Percentiles rank a stretch among this genome's conserved stretches.
Evolutionary conservation across 352 stramenopile species (phyloP).

Genomic region (Stephanocyclus meneghinianus): DNA sequence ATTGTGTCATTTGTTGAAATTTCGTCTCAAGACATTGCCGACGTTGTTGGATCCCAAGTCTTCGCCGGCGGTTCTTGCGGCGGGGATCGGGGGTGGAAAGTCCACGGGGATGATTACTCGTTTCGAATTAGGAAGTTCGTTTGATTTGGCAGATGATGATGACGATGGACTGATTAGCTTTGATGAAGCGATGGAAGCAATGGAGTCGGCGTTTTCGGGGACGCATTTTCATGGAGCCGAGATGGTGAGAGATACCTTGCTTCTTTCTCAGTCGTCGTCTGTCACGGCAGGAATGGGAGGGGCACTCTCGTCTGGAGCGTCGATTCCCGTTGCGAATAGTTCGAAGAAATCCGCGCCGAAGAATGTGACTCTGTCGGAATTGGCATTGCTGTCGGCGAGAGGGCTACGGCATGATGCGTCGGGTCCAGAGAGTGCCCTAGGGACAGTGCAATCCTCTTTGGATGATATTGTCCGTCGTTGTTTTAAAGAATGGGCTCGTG

Average conservation of each 20-base stretch:
- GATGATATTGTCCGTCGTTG: slow-evolving; percentile 74
- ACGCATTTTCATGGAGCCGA: slow-evolving; percentile 78
- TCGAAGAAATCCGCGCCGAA: slow-evolving; percentile 13
- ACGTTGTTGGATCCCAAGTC: slow-evolving; percentile 73
- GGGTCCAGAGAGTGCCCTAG: slow-evolving; percentile 70
- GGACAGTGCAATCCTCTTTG: slow-evolving; percentile 74
- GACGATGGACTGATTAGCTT: slow-evolving; percentile 81
- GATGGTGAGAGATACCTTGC: slow-evolving; percentile 80
- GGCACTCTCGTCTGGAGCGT: background rate
- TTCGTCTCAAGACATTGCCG: slow-evolving; percentile 70
- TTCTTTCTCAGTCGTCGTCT: slow-evolving; percentile 43
- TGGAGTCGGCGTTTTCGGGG: slow-evolving; percentile 80
- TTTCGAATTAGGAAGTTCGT: slow-evolving; percentile 72
- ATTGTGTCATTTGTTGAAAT: slow-evolving; percentile 82
- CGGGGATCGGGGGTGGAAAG: slow-evolving; percentile 34
- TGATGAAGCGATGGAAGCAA: slow-evolving; percentile 78
- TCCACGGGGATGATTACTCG: slow-evolving; percentile 74
- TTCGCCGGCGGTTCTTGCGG: slow-evolving; percentile 63
- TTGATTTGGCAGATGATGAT: slow-evolving; percentile 82
- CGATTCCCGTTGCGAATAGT: slow-evolving; percentile 4
- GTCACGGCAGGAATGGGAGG: slow-evolving; percentile 5
- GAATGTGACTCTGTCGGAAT: slow-evolving; percentile 77
- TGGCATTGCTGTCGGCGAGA: slow-evolving; percentile 71
- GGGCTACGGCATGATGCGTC: slow-evolving; percentile 71
- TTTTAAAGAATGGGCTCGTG: slow-evolving; percentile 71